These are phyloP conservation scores for Cylindrotheca closterium DNA, from an alignment of 108 stramenopile genomes.

Conservation along the genomic window DNA sequence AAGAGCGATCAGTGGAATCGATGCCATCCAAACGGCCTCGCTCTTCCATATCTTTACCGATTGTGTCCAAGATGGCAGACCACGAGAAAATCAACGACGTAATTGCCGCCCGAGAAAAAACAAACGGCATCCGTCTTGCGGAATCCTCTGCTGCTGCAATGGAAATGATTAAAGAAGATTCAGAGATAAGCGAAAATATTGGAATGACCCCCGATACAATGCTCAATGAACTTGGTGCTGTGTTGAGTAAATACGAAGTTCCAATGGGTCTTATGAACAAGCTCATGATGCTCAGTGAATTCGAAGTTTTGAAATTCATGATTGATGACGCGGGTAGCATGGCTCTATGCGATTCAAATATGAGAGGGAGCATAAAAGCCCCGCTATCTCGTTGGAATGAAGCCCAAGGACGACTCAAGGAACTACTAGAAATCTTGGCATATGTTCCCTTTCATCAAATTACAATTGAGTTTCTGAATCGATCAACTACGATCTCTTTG, in stretches of 20 bases:
- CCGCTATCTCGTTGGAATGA: conserved; percentile 26
- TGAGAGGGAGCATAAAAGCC: conserved; percentile 1
- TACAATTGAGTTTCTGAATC: conserved; percentile 26
- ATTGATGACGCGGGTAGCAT: conserved; percentile 31
- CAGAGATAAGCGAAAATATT: conserved; percentile 36
- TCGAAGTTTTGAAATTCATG: conserved; percentile 29
- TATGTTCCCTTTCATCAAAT: conserved; percentile 26
- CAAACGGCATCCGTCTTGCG: conserved; percentile 34
- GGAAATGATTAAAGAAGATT: conserved; percentile 50
- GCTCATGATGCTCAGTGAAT: too few species aligned
- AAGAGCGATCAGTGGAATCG: too few species aligned
- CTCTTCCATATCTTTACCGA: too few species aligned
- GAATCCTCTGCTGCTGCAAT: conserved; percentile 45
- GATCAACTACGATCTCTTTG: conserved; percentile 10
- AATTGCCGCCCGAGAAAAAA: too few species aligned
- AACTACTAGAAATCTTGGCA: conserved; percentile 34
- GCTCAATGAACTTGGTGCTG: conserved; percentile 36
- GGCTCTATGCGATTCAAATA: conserved; percentile 5
- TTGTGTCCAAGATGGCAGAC: conserved; percentile 46
- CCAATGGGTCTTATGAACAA: conserved; percentile 58
- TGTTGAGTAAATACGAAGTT: conserved; percentile 51
- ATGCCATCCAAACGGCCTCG: too few species aligned
- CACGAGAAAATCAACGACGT: conserved; percentile 36
- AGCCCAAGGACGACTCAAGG: conserved; percentile 20
- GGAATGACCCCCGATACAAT: conserved; percentile 43